phyloP scores from a whole-genome alignment of 2,329 filamentous ascomycete genomes.

The Botrytis tulipae region DNA sequence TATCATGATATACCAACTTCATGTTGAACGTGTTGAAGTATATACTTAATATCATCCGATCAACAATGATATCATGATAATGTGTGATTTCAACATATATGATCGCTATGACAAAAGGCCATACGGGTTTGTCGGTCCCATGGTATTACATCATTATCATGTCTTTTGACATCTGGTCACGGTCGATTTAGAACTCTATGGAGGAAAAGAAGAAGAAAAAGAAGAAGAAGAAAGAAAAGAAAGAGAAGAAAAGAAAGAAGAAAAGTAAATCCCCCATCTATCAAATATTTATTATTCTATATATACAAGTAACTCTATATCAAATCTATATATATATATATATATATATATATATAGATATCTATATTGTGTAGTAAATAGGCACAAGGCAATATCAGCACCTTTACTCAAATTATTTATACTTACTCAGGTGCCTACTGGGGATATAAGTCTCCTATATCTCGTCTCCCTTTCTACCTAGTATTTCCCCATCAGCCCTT shows the following conservation, averaged over 20 bases:
- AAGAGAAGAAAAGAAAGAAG: neutral
- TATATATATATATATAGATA: too few relatives aligned
- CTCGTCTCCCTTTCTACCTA: too few relatives aligned
- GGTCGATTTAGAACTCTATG: neutral
- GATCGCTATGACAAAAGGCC: neutral
- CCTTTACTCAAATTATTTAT: too few relatives aligned
- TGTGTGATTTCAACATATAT: neutral
- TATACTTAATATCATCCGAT: neutral
- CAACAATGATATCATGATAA: neutral
- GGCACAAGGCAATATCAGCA: too few relatives aligned
- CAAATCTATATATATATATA: too few relatives aligned
- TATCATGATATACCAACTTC: neutral
- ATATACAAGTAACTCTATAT: neutral
- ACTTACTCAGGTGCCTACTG: too few relatives aligned
- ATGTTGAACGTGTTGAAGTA: neutral
- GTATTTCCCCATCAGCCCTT: neutral
- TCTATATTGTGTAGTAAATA: too few relatives aligned
- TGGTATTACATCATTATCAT: neutral
- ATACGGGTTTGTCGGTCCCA: neutral
- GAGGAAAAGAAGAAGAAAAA: neutral
- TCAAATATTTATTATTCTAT: neutral
- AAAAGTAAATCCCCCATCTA: neutral
- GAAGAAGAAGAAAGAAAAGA: neutral
- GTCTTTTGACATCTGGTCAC: neutral
- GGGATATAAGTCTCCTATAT: too few relatives aligned